phyloP scores from a whole-genome alignment of 1,284 basidiomycete species.

The Pyrrhoderma noxium region DNA sequence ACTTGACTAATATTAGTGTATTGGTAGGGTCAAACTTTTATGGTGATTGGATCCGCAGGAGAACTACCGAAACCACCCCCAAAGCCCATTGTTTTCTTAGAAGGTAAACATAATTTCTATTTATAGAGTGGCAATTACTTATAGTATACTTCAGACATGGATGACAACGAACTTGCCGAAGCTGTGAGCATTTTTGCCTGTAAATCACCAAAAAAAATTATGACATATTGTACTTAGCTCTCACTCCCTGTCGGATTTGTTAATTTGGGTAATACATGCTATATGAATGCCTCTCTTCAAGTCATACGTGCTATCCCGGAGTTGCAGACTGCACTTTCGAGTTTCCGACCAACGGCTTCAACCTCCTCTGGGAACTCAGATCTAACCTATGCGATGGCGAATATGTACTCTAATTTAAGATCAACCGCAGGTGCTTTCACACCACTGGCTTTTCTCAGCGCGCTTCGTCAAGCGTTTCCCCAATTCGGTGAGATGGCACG shows the following conservation, averaged over 20 bases:
- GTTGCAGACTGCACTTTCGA: conserved; percentile 61
- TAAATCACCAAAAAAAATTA: conserved; percentile 6
- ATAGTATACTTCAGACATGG: conserved; percentile 63
- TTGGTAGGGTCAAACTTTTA: conserved; percentile 65
- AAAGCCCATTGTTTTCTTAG: conserved; percentile 74
- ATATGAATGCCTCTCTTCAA: conserved; percentile 95
- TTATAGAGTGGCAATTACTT: conserved; percentile 7
- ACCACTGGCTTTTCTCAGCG: conserved; percentile 65
- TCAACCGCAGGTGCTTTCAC: conserved; percentile 74
- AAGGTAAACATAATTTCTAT: conserved; percentile 38
- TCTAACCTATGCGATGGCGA: conserved; percentile 49
- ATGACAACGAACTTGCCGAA: conserved; percentile 72
- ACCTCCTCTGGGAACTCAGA: conserved; percentile 12
- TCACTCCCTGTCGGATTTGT: conserved; percentile 63
- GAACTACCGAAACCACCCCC: conserved; percentile 84
- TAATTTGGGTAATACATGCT: conserved; percentile 87
- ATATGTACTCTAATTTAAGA: conserved; percentile 68
- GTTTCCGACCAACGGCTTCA: conserved; percentile 34
- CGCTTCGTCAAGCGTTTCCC: conserved; percentile 75
- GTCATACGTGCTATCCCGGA: conserved; percentile 88
- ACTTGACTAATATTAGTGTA: neutral
- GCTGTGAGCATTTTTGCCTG: conserved; percentile 42
- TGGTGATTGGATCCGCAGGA: conserved; percentile 89
- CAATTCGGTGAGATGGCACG: conserved; percentile 79
- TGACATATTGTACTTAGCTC: conserved; percentile 31